These are phyloP conservation scores for Yamadazyma mexicana DNA, from an alignment of 1,139 yeast species.

Conservation along the genomic window DNA sequence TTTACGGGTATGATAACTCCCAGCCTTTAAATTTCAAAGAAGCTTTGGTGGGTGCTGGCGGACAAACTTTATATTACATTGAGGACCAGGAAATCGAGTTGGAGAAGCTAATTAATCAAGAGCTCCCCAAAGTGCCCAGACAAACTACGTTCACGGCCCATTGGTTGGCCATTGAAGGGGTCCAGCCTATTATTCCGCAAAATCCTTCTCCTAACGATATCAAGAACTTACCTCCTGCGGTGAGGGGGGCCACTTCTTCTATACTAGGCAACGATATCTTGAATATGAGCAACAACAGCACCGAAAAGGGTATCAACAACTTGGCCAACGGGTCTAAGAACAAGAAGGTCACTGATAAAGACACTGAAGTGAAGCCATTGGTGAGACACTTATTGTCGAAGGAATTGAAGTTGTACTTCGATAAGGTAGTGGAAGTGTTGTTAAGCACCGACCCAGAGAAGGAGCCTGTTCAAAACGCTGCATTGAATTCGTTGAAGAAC, in stretches of 20 bases:
- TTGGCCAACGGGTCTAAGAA: conserved; percentile 20
- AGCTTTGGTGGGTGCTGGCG: conserved; percentile 82
- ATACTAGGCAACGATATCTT: conserved; percentile 44
- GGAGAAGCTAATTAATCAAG: conserved; percentile 90
- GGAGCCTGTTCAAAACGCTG: conserved; percentile 70
- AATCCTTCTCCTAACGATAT: conserved; percentile 85
- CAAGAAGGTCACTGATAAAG: conserved; percentile 45
- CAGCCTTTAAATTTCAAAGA: conserved; percentile 71
- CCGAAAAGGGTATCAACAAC: conserved; percentile 13
- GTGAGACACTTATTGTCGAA: conserved; percentile 96
- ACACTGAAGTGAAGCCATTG: conserved; percentile 82
- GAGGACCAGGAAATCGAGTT: conserved; percentile 92
- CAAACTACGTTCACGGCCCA: conserved; percentile 93
- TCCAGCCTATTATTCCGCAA: conserved; percentile 96
- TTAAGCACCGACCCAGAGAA: conserved; percentile 58
- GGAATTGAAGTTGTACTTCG: conserved; percentile 90
- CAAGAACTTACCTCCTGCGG: conserved; percentile 61
- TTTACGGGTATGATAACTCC: conserved; percentile 70
- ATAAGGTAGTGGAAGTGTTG: conserved; percentile 82
- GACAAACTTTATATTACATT: conserved; percentile 88
- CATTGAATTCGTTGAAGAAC: conserved; percentile 75
- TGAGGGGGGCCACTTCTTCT: conserved; percentile 67
- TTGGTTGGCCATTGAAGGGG: conserved; percentile 98
- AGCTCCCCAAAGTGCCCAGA: conserved; percentile 93
- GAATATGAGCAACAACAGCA: conserved; percentile 22